These are phyloP conservation scores for Metschnikowia anglica DNA, from an alignment of 805 yeast genomes.

Conservation along the genomic window DNA sequence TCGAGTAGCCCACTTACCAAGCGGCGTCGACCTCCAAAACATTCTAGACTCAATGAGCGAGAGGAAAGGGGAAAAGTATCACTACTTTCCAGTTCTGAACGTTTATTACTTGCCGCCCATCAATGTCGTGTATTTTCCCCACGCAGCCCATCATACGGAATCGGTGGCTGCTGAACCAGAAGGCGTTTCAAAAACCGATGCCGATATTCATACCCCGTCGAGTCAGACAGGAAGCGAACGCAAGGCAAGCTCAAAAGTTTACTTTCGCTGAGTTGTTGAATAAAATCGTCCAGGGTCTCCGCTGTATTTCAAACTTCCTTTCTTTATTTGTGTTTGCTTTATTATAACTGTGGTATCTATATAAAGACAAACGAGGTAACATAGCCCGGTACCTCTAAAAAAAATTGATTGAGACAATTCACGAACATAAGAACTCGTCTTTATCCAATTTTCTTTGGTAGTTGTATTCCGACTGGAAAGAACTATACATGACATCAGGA, in stretches of 20 bases:
- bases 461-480: constrained; percentile 14
- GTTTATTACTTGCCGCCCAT: constrained; percentile 56
- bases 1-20: not conserved
- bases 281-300: not conserved
- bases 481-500: constrained; percentile 12
- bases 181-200: not conserved
- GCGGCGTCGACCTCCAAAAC: constrained; percentile 10
- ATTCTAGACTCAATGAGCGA: constrained; percentile 11
- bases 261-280: constrained; percentile 8
- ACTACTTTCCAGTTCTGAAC: constrained; percentile 50
- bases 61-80: constrained; percentile 29
- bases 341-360: not conserved
- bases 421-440: not conserved
- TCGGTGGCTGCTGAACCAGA: not conserved
- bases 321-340: not conserved
- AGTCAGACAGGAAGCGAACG: constrained; percentile 5
- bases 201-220: constrained; percentile 2
- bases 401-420: not conserved
- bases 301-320: not conserved
- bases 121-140: constrained; percentile 55
- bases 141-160: constrained; percentile 45
- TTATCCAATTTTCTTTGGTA: constrained; percentile 11
- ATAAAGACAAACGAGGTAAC: too few relatives aligned
- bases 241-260: constrained; percentile 14
- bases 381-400: too few relatives aligned